Percentiles rank a stretch among this genome's conserved stretches.
Conservation (phyloP, 208 protist species). For the Trypanosoma mega region DNA sequence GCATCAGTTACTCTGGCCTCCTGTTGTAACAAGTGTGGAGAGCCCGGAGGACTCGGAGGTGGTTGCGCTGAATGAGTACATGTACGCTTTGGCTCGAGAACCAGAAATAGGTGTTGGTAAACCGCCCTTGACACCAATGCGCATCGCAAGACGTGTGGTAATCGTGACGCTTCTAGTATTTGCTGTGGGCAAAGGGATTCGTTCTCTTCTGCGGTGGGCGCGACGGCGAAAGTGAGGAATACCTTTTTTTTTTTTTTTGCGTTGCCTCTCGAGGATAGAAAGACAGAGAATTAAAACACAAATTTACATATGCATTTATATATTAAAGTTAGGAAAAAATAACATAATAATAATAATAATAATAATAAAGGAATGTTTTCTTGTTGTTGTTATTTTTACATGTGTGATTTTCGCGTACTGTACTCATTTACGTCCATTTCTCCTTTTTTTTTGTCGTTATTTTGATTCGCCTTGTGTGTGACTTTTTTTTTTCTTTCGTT, state of each 20-base stretch:
- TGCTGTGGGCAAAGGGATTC: conserved; percentile 19
- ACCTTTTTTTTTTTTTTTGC: not conserved
- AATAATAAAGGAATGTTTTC: too few species aligned
- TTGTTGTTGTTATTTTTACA: not conserved
- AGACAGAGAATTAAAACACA: not conserved
- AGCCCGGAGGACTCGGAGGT: conserved; percentile 56
- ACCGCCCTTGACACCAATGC: conserved; percentile 57
- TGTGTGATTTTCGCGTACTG: not conserved
- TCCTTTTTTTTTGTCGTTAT: conserved; percentile 26
- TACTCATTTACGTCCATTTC: conserved; percentile 7
- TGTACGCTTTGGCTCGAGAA: conserved; percentile 61
- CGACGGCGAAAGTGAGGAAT: conserved; percentile 4
- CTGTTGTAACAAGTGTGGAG: conserved; percentile 65
- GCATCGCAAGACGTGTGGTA: conserved; percentile 52
- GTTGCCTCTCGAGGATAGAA: not conserved
- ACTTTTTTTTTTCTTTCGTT: not conserved
- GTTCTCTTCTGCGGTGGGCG: conserved; percentile 15
- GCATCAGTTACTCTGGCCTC: conserved; percentile 77
- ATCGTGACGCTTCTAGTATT: conserved; percentile 51
- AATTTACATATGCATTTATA: not conserved
- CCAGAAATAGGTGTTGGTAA: conserved; percentile 73
- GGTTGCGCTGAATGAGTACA: conserved; percentile 68
- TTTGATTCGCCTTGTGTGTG: not conserved
- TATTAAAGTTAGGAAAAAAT: not conserved
- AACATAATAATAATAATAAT: too few species aligned